Evolutionary conservation across 2,329 filamentous ascomycete species (phyloP), one percentile per base, ranked within the genome.

Genomic region (Emergomyces africanus): DNA sequence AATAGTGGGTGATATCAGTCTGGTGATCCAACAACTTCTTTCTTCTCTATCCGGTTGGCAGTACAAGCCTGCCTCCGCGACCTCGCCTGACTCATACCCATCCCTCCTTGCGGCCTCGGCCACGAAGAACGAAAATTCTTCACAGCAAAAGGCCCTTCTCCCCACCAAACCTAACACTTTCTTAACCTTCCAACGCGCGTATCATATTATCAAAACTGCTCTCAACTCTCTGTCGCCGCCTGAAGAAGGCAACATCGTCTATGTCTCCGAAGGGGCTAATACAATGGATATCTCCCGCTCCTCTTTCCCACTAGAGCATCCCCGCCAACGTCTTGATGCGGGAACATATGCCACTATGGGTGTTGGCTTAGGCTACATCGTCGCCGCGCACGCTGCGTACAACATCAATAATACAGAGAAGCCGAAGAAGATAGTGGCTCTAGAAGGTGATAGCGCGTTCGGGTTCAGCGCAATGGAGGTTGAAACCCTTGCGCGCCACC

Each of bases 321-420:
- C 81, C 2, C 77, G 81, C 20, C 74, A 81, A 18, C 76, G 79
- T 25, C 75, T 84, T 25, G 81, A 83, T 66, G 81, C 81, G 2
- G 81, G 81, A 0, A 83, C 80, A 0, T 78, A 81, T 61, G 81
- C 80, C 3, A 83, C 81, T 1, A 83, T 83, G 81, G 81, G 81
- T 1, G 77, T 83, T 0, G 80, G 81, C 0, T 67, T 83, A 30
- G 80, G 79, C 0, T 83, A 83, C 62, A 77, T 79, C 3, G 78
- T 83, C 56, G 81, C 81, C 9, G 80, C 80, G 0, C 77, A 81
- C 64, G 77, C 76, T 51, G 81, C 81, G 0, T 82, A 81, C 69
- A 82, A 83, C 62, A 63, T 76, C 3, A 70, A 71, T 12, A 60
- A 58, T 1, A 62, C 58, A 14, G 44, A 56, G 33, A 63, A 62